Evolutionary conservation across 2,329 filamentous ascomycete genomes (phyloP), one percentile per base, ranked within the genome.

Genomic region (Didymella pomorum): DNA sequence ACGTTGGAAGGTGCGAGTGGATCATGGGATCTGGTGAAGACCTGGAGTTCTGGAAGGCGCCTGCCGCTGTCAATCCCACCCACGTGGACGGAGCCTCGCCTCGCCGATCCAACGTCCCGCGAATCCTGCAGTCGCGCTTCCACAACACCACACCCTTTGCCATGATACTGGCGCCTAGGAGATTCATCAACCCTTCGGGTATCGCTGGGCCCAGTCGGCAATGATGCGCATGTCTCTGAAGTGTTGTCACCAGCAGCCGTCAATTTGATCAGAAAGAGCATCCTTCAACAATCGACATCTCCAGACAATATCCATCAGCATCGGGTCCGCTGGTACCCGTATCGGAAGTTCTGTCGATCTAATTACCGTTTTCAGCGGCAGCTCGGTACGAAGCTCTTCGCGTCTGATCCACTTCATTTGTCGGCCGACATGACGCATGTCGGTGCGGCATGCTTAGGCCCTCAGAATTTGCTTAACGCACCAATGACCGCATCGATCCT

Each of bases 351-450:
- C 18, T 18, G 35, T 39, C 35, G 35, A 39, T 47, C 41, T 25
- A 51, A 56, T 51, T 51, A 20, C 41, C 47, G n/a, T 42, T 51
- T 35, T 20, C 28, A 35, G 55, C 37, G 42, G 44, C 44, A 52
- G 37, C 18, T 48, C 44, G 55, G 35, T 29, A 31, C 18, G 44
- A 48, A 47, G 5, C 29, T 47, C 18, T 10, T 42, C 43, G 18
- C 29, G 43, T 10, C 16, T 25, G 21, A 49, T 41, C 49, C 49
- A 48, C 55, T 20, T 16, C 12, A 23, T 29, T 4, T 14, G 45
- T 39, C 39, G 45, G 47, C 33, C 43, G 28, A 47, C 48, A 48
- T 58, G 55, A 52, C 48, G 43, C 48, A 44, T 37, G 54, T 44
- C 28, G 14, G 33, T 39, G 42, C 54, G 47, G 33, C 42, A 21